Evolutionary conservation across 805 yeast genomes (phyloP).

Genomic region (Starmerella roubikii): DNA sequence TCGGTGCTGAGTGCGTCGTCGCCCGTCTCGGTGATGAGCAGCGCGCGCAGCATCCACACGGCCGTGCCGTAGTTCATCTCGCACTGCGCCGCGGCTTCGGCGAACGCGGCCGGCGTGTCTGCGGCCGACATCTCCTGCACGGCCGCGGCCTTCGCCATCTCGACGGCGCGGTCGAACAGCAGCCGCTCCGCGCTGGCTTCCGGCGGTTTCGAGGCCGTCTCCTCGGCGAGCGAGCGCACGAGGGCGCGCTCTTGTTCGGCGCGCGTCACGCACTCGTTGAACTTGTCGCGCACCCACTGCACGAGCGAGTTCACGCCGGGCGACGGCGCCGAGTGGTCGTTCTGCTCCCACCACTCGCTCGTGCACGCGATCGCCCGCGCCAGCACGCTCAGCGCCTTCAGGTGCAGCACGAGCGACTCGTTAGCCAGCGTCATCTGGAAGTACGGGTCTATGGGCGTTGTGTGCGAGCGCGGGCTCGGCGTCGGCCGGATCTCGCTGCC

Average conservation of each 20-base stretch:
- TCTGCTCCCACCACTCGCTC: constrained; percentile 73
- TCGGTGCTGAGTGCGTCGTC: constrained; percentile 44
- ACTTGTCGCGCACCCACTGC: constrained; percentile 82
- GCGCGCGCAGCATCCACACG: constrained; percentile 88
- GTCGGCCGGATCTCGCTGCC: not conserved
- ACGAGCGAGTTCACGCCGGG: constrained; percentile 35
- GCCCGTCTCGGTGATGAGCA: constrained; percentile 39
- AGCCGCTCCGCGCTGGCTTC: constrained; percentile 57
- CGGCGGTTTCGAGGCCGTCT: constrained; percentile 11
- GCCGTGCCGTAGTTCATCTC: constrained; percentile 83
- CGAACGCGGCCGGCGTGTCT: constrained; percentile 31
- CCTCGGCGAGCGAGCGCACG: constrained; percentile 21
- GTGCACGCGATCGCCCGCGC: constrained; percentile 81
- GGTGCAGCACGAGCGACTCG: constrained; percentile 76
- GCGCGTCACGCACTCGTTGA: constrained; percentile 76
- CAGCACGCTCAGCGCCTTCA: constrained; percentile 66
- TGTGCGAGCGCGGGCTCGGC: constrained; percentile 2
- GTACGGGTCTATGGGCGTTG: constrained; percentile 11
- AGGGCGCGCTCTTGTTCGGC: constrained; percentile 63
- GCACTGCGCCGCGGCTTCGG: constrained; percentile 30
- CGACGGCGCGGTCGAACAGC: constrained; percentile 85
- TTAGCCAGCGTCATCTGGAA: constrained; percentile 34
- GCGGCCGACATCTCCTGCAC: constrained; percentile 63
- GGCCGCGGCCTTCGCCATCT: constrained; percentile 84
- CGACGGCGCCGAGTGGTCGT: constrained; percentile 7